These are phyloP conservation scores for Boletellus sp. DNA, from an alignment of 768 basidiomycete species.

Conservation along the genomic window DNA sequence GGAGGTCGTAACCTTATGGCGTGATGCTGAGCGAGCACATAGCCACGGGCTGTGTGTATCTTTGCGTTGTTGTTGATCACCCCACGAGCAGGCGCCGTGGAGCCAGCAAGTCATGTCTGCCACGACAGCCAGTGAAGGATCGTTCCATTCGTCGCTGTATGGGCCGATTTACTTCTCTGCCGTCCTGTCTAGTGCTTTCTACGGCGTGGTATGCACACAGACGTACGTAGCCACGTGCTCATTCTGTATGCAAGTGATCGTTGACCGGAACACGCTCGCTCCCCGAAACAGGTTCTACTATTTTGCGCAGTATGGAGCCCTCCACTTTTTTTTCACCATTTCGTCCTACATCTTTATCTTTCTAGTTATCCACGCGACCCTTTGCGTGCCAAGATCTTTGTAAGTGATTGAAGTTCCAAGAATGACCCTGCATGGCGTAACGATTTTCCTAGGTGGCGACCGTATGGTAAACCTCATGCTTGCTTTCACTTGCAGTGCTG, in stretches of 20 bases:
- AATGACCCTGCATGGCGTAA: not conserved
- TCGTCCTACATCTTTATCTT: too few species aligned
- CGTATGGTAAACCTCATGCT: not conserved
- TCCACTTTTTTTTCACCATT: not conserved
- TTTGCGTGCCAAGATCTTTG: not conserved
- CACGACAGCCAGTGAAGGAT: too few species aligned
- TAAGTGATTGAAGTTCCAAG: not conserved
- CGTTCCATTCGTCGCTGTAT: not conserved
- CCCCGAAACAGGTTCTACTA: not conserved
- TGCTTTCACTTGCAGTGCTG: not conserved
- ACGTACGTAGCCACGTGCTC: not conserved
- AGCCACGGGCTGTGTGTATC: too few species aligned
- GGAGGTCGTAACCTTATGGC: too few species aligned
- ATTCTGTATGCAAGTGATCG: not conserved
- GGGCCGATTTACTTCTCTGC: not conserved
- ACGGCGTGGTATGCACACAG: not conserved
- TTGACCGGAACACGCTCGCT: too few species aligned
- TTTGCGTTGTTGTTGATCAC: too few species aligned
- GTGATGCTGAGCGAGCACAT: too few species aligned
- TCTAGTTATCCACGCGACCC: not conserved
- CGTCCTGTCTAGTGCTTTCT: not conserved
- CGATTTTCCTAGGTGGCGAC: not conserved
- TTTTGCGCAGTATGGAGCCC: not conserved
- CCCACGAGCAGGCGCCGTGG: too few species aligned
- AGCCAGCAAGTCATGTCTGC: too few species aligned